These are phyloP conservation scores for Hortaea werneckii DNA, from an alignment of 2,329 filamentous ascomycete genomes.

Conservation along the genomic window DNA sequence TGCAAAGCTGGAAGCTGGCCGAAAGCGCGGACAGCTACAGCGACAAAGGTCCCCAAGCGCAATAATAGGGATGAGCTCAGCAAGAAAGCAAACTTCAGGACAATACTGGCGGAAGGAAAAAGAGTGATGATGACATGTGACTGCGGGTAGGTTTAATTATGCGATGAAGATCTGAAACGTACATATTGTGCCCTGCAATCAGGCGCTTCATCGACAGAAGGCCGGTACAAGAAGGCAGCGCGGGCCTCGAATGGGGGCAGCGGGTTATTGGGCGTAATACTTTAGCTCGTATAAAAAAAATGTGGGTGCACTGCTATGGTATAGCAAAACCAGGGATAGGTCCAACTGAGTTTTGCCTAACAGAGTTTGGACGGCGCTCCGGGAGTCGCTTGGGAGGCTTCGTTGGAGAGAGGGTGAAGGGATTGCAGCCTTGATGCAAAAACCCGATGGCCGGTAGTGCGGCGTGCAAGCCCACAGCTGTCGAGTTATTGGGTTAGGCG, in stretches of 20 bases:
- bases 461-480: no score
- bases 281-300: constrained; percentile 1
- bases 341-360: not conserved
- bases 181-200: not conserved
- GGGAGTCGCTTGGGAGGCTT: not conserved
- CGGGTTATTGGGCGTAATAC: not conserved
- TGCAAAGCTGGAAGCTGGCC: not conserved
- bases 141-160: not conserved
- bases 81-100: not conserved
- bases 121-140: not conserved
- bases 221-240: not conserved
- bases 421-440: no score
- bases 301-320: not conserved
- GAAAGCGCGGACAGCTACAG: not conserved
- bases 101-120: not conserved
- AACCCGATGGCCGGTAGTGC: no score
- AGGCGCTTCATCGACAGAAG: not conserved
- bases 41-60: no score
- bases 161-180: not conserved
- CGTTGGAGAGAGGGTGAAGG: no score
- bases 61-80: no score
- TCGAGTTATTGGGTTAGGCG: no score
- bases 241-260: not conserved
- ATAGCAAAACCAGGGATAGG: not conserved
- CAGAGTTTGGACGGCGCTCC: not conserved